A percentile compares a stretch with the other conserved stretches of the same genome.
phyloP scores from a whole-genome alignment of 257 asterid genomes.

The Solanum piurae region DNA sequence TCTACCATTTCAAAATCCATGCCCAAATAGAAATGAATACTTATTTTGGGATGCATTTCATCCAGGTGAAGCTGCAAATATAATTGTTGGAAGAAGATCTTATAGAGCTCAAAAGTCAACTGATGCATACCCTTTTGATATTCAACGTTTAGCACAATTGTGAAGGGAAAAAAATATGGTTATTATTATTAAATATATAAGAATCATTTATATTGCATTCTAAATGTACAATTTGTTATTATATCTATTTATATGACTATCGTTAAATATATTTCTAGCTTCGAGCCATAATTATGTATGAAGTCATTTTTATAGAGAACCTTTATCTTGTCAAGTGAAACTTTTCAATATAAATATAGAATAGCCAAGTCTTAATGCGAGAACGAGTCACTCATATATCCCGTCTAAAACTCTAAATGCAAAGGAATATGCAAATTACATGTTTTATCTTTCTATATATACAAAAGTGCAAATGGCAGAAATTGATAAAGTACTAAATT shows the following conservation, averaged over 20 bases:
- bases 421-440: background rate
- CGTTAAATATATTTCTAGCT: too few relatives aligned
- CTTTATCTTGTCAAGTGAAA: too few relatives aligned
- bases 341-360: background rate
- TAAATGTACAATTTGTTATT: background rate
- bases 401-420: too few relatives aligned
- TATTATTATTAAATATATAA: background rate
- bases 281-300: background rate
- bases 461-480: background rate
- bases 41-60: constrained; percentile 93
- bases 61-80: constrained; percentile 71
- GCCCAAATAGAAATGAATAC: constrained; percentile 51
- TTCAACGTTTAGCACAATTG: constrained; percentile 61
- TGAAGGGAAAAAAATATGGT: background rate
- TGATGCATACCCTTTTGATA: constrained; percentile 73
- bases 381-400: too few relatives aligned
- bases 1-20: constrained; percentile 58
- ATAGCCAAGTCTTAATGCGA: too few relatives aligned
- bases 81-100: constrained; percentile 59
- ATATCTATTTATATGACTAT: background rate
- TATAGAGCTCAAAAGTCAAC: constrained; percentile 52
- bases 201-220: too few relatives aligned
- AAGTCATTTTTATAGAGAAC: background rate
- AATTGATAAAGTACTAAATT: background rate
- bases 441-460: background rate